These are phyloP conservation scores for Colletotrichum lini DNA, from an alignment of 2,329 filamentous ascomycete species.

Conservation along the genomic window DNA sequence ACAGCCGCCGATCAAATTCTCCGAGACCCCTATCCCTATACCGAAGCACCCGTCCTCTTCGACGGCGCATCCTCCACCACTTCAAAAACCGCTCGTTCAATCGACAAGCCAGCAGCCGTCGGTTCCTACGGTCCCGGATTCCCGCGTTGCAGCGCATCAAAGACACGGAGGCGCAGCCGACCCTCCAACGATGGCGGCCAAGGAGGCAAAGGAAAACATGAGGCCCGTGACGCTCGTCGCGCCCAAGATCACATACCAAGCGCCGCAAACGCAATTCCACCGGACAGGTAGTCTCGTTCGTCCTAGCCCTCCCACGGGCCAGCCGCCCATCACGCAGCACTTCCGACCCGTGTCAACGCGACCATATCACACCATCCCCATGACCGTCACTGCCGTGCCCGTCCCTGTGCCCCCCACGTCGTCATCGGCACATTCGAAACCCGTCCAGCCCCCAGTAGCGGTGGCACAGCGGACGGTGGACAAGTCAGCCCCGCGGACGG, in stretches of 20 bases:
- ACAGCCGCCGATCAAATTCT: constrained; percentile 9
- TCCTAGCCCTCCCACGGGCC: constrained; percentile 42
- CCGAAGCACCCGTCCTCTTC: constrained; percentile 25
- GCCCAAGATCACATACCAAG: constrained; percentile 59
- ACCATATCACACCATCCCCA: constrained; percentile 16
- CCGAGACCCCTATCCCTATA: constrained; percentile 33
- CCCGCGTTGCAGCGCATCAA: constrained; percentile 28
- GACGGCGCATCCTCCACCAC: neutral
- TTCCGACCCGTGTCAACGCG: constrained; percentile 28
- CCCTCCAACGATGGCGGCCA: constrained; percentile 25
- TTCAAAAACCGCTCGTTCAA: neutral
- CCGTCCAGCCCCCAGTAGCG: constrained; percentile 42
- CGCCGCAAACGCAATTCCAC: constrained; percentile 50
- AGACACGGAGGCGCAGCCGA: constrained; percentile 29
- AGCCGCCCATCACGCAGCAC: constrained; percentile 42
- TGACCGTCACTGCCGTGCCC: constrained; percentile 27
- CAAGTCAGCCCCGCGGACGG: constrained; percentile 59
- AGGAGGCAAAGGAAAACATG: constrained; percentile 45
- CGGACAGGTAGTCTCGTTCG: constrained; percentile 40
- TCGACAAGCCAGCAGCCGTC: constrained; percentile 4
- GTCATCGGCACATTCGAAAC: constrained; percentile 44
- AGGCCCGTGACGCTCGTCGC: constrained; percentile 55
- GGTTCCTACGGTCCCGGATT: neutral
- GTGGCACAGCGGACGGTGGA: constrained; percentile 41
- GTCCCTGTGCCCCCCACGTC: constrained; percentile 39